A percentile compares a stretch with the other conserved stretches of the same genome.
phyloP scores from a whole-genome alignment of 768 basidiomycete species.

The Roridomyces roridus region DNA sequence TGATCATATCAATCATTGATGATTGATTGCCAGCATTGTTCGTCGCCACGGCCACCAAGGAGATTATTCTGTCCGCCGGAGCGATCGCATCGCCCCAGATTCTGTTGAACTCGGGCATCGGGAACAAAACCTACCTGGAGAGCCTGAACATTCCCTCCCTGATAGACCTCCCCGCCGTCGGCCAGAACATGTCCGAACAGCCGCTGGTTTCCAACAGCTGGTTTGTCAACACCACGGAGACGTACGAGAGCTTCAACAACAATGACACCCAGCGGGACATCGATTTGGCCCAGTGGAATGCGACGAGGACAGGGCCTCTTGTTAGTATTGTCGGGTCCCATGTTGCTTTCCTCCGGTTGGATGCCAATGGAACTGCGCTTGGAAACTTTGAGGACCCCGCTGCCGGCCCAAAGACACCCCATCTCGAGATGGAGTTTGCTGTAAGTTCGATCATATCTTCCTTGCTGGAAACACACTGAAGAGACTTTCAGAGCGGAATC shows the following conservation, averaged over 20 bases:
- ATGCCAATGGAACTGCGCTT: slow-evolving; percentile 14
- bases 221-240: slow-evolving; percentile 27
- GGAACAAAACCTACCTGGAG: slow-evolving; percentile 25
- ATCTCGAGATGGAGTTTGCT: slow-evolving; percentile 29
- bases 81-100: slow-evolving; percentile 11
- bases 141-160: slow-evolving; percentile 20
- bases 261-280: slow-evolving; percentile 21
- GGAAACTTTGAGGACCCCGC: slow-evolving; percentile 27
- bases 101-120: slow-evolving; percentile 37
- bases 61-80: slow-evolving; percentile 37
- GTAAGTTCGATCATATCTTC: not conserved
- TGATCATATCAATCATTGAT: not conserved
- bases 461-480: not conserved
- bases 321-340: slow-evolving; percentile 25
- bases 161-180: slow-evolving; percentile 32
- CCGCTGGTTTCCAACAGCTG: slow-evolving; percentile 26
- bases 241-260: slow-evolving; percentile 15
- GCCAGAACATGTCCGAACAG: slow-evolving; percentile 35
- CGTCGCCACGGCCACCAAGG: slow-evolving; percentile 31
- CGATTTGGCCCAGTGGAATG: slow-evolving; percentile 28
- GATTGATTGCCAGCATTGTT: slow-evolving; percentile 4
- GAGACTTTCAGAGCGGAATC: not conserved
- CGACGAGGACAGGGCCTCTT: slow-evolving; percentile 30
- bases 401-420: slow-evolving; percentile 29
- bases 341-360: slow-evolving; percentile 27